A percentile compares a stretch with the other conserved stretches of the same genome.
These are phyloP conservation scores for Colletotrichum coccodes DNA, from an alignment of 2,329 filamentous ascomycete species.

Conservation along the genomic window DNA sequence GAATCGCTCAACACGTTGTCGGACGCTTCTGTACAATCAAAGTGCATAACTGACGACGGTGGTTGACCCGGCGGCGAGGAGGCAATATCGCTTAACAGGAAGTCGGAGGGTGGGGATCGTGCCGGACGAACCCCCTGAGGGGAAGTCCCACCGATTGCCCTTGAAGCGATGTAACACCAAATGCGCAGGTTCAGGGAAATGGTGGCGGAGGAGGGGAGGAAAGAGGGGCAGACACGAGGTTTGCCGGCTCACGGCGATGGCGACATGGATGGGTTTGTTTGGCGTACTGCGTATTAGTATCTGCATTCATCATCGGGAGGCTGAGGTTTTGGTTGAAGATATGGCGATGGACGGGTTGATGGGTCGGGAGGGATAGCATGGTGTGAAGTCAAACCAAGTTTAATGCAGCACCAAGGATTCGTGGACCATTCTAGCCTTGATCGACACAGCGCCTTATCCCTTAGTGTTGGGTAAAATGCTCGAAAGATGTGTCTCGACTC, in stretches of 20 bases:
- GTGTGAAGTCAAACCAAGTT: background rate
- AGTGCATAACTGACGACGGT: background rate
- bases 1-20: no score
- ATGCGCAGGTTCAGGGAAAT: slow-evolving; percentile 14
- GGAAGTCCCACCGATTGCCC: slow-evolving; percentile 17
- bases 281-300: no score
- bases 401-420: background rate
- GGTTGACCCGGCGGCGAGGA: background rate
- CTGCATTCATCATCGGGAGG: background rate
- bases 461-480: background rate
- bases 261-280: slow-evolving; percentile 1
- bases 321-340: background rate
- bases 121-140: background rate
- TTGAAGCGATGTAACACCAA: slow-evolving; percentile 22
- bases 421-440: slow-evolving; percentile 26
- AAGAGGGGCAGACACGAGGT: slow-evolving; percentile 10
- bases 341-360: background rate
- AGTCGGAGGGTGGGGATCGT: slow-evolving; percentile 4
- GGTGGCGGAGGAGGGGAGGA: slow-evolving; percentile 3
- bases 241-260: background rate
- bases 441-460: slow-evolving; percentile 6
- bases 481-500: background rate
- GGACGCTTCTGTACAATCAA: no score
- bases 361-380: background rate
- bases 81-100: slow-evolving; percentile 4